A percentile compares a stretch with the other conserved stretches of the same genome.
Evolutionary conservation across 371 early-diverging fungal genomes (phyloP).

Genomic region (Mucor circinelloides): DNA sequence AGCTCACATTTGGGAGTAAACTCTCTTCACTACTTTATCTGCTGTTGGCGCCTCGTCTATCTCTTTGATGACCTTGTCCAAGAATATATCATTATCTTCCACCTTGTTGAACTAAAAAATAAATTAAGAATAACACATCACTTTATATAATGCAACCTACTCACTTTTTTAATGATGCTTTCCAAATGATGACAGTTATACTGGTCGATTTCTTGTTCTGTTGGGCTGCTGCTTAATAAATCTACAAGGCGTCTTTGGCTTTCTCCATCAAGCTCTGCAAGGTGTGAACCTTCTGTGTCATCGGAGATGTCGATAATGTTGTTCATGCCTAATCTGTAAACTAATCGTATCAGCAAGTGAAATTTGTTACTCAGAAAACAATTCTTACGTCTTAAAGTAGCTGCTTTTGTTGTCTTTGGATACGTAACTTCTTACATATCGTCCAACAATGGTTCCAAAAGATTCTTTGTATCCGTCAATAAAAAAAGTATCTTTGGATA

Average conservation of each 20-base stretch:
- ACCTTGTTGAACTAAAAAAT: conserved; percentile 13
- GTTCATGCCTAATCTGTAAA: conserved; percentile 10
- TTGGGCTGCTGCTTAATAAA: conserved; percentile 13
- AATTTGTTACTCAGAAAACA: conserved; percentile 11
- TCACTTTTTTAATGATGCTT: conserved; percentile 11
- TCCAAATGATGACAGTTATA: conserved; percentile 5
- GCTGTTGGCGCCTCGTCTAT: conserved; percentile 3
- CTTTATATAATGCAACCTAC: conserved; percentile 5
- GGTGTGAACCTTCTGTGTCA: conserved; percentile 6
- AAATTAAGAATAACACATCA: conserved; percentile 8
- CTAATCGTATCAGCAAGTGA: conserved; percentile 11
- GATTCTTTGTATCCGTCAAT: conserved; percentile 20
- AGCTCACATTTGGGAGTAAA: conserved; percentile 10
- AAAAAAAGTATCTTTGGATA: conserved; percentile 12
- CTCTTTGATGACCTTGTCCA: conserved; percentile 15
- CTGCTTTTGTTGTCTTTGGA: conserved; percentile 3
- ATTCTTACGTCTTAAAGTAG: conserved; percentile 16
- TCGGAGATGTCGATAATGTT: conserved; percentile 14
- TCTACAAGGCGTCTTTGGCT: conserved; percentile 6
- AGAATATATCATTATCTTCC: conserved; percentile 14
- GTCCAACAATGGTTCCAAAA: conserved; percentile 15
- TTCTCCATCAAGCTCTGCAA: conserved; percentile 11
- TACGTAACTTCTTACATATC: conserved; percentile 17
- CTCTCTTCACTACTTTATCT: conserved; percentile 14
- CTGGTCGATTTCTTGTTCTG: conserved; percentile 10